A percentile compares a stretch with the other conserved stretches of the same genome.
phyloP scores from a whole-genome alignment of 2,329 filamentous ascomycete species.

The Trichoderma endophyticum region DNA sequence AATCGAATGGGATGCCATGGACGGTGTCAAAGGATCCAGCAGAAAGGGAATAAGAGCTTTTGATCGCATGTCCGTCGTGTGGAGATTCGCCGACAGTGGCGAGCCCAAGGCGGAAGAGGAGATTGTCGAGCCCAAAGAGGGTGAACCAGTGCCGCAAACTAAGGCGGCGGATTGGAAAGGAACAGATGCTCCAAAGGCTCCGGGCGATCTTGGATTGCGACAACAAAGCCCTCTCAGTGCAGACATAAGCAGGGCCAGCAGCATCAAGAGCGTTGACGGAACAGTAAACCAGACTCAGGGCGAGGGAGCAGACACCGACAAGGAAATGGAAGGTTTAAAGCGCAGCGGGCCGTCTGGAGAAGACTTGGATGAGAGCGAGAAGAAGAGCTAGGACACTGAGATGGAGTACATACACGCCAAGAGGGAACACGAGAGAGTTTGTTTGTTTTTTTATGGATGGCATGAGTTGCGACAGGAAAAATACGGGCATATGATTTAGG shows the following conservation, averaged over 20 bases:
- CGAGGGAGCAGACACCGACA: constrained; percentile 19
- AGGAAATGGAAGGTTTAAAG: constrained; percentile 33
- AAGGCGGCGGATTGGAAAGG: constrained; percentile 74
- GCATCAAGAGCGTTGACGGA: constrained; percentile 47
- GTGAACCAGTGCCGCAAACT: constrained; percentile 68
- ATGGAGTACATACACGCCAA: background rate
- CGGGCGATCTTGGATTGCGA: constrained; percentile 60
- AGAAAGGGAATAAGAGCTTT: constrained; percentile 79
- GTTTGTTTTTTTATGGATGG: background rate
- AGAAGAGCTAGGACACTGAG: background rate
- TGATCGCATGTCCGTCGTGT: constrained; percentile 81
- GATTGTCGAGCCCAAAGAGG: constrained; percentile 60
- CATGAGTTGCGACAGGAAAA: background rate
- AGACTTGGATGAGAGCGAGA: constrained; percentile 21
- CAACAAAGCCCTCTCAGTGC: constrained; percentile 62
- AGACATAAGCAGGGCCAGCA: constrained; percentile 70
- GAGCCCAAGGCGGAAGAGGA: constrained; percentile 27
- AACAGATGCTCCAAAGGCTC: constrained; percentile 43
- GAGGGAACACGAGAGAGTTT: too few species aligned
- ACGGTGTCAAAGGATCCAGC: constrained; percentile 88
- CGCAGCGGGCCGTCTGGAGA: constrained; percentile 37
- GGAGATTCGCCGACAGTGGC: constrained; percentile 52
- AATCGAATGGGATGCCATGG: constrained; percentile 67
- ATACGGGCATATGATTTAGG: background rate
- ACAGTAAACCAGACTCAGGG: constrained; percentile 1